Conservation (phyloP, 1,284 basidiomycete genomes). For the Polyporus tsugae region DNA sequence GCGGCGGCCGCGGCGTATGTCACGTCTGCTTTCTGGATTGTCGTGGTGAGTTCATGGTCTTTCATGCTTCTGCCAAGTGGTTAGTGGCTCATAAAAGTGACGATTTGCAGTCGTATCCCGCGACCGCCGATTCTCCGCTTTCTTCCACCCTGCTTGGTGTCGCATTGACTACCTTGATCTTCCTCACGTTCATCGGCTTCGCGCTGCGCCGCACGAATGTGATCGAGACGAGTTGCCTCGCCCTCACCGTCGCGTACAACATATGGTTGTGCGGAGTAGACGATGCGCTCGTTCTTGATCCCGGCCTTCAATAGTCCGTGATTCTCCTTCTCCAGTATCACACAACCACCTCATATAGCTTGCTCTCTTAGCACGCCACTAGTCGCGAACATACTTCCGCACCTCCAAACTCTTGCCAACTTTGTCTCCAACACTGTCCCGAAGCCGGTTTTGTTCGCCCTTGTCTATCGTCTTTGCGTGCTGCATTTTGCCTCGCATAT, state of each 20-base stretch:
- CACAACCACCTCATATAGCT: background rate
- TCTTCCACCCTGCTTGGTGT: constrained; percentile 88
- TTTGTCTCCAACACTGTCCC: constrained; percentile 86
- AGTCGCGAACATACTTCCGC: constrained; percentile 79
- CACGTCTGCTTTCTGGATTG: constrained; percentile 82
- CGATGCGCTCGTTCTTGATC: constrained; percentile 70
- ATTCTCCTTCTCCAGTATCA: constrained; percentile 1
- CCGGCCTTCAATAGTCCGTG: constrained; percentile 79
- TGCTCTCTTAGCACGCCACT: constrained; percentile 65
- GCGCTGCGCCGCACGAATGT: constrained; percentile 89
- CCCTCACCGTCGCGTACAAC: constrained; percentile 88
- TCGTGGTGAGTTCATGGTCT: constrained; percentile 58
- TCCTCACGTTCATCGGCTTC: constrained; percentile 92
- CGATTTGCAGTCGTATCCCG: constrained; percentile 68
- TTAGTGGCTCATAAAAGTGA: constrained; percentile 25
- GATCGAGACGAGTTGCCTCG: constrained; percentile 89
- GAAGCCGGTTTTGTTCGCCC: constrained; percentile 84
- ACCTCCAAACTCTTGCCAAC: constrained; percentile 78
- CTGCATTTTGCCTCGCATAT: constrained; percentile 89
- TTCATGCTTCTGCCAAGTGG: constrained; percentile 19
- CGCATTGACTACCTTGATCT: constrained; percentile 75
- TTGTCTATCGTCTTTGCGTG: constrained; percentile 84
- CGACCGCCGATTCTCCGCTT: constrained; percentile 81
- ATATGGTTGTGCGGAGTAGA: constrained; percentile 85
- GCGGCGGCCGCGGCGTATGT: constrained; percentile 80